Conservation (phyloP, 2,329 filamentous ascomycete genomes). For the Chrysosporium keratinophilum region DNA sequence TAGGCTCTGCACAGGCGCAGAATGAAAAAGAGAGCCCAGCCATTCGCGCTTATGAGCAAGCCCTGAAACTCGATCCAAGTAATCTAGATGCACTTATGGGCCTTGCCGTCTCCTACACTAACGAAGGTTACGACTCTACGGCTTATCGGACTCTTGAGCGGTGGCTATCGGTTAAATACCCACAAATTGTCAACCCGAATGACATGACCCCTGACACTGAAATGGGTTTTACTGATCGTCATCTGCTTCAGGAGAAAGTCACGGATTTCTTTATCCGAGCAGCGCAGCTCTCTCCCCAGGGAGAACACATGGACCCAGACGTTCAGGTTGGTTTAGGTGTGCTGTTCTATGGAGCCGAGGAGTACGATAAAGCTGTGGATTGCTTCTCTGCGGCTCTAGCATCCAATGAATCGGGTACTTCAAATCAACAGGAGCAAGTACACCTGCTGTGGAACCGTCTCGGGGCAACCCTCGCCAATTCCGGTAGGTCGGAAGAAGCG, state of each 20-base stretch:
- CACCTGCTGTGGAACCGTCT: slow-evolving; percentile 96
- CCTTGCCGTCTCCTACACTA: slow-evolving; percentile 91
- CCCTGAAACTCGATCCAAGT: slow-evolving; percentile 73
- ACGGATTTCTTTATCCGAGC: slow-evolving; percentile 85
- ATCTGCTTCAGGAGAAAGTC: slow-evolving; percentile 79
- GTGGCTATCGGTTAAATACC: slow-evolving; percentile 94
- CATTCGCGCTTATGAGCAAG: slow-evolving; percentile 85
- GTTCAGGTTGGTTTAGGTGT: slow-evolving; percentile 96
- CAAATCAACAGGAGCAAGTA: slow-evolving; percentile 74
- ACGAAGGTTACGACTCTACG: slow-evolving; percentile 95
- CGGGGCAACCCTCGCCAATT: slow-evolving; percentile 91
- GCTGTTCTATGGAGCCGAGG: slow-evolving; percentile 93
- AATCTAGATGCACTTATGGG: slow-evolving; percentile 91
- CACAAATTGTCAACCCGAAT: slow-evolving; percentile 61
- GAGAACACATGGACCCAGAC: slow-evolving; percentile 94
- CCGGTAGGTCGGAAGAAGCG: slow-evolving; percentile 83
- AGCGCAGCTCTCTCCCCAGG: slow-evolving; percentile 80
- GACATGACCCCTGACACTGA: slow-evolving; percentile 63
- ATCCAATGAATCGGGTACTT: slow-evolving; percentile 69
- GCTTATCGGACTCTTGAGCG: slow-evolving; percentile 93
- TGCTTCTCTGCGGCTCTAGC: slow-evolving; percentile 91
- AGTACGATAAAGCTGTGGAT: slow-evolving; percentile 97
- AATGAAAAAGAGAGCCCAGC: slow-evolving; percentile 98
- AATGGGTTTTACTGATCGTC: slow-evolving; percentile 86
- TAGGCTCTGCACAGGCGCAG: slow-evolving; percentile 87